Percentiles rank a stretch among this genome's conserved stretches.
These are phyloP conservation scores for Rhizopogon rudus DNA, from an alignment of 768 basidiomycete species.

Conservation along the genomic window DNA sequence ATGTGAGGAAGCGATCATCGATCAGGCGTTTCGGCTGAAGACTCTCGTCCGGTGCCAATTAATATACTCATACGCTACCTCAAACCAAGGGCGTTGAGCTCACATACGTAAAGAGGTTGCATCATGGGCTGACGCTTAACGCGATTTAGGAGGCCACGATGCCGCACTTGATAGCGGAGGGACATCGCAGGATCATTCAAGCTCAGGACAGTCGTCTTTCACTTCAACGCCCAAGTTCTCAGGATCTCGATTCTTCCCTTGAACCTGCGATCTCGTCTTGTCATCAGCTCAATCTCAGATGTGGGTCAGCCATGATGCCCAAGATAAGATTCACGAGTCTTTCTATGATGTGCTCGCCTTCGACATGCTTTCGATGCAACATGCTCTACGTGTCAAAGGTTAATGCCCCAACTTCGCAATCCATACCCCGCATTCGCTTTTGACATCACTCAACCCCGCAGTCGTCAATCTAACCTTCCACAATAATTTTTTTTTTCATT, in stretches of 20 bases:
- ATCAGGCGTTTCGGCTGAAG: background rate
- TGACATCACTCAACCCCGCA: constrained; percentile 1
- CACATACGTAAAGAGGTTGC: background rate
- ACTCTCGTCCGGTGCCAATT: background rate
- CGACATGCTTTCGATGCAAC: constrained; percentile 6
- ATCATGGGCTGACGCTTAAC: background rate
- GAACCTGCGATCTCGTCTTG: constrained; percentile 19
- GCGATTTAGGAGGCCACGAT: background rate
- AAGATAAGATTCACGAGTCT: constrained; percentile 14
- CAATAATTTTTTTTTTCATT: constrained; percentile 1
- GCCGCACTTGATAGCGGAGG: background rate
- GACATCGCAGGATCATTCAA: background rate
- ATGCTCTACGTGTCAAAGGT: constrained; percentile 8
- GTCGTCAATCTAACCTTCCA: background rate
- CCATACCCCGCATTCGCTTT: background rate
- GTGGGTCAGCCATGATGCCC: constrained; percentile 17
- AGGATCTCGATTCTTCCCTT: background rate
- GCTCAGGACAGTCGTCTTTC: background rate
- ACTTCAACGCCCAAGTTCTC: background rate
- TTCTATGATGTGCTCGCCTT: constrained; percentile 19
- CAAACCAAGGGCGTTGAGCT: background rate
- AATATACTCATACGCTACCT: background rate
- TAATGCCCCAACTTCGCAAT: constrained; percentile 9
- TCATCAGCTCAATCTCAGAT: constrained; percentile 9
- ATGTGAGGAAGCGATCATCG: background rate